Evolutionary conservation across 805 yeast species (phyloP).

Genomic region (Torulaspora delbrueckii): DNA sequence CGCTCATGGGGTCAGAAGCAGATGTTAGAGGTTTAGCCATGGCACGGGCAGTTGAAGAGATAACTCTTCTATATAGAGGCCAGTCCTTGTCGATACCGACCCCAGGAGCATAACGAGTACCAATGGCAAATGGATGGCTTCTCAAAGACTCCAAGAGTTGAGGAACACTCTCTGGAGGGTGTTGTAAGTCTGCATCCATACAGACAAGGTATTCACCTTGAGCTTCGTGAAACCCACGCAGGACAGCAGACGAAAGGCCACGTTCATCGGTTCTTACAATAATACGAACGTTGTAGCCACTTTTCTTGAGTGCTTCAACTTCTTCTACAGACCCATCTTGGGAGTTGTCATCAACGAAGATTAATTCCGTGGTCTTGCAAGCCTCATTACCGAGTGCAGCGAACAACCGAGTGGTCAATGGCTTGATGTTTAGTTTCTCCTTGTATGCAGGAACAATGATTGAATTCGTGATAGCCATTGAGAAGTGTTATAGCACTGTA

Average conservation of each 20-base stretch:
- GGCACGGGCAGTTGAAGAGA: slow-evolving; percentile 46
- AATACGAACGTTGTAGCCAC: slow-evolving; percentile 46
- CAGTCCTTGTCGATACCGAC: slow-evolving; percentile 51
- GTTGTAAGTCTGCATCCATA: slow-evolving; percentile 53
- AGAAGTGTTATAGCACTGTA: not conserved
- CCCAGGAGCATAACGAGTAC: slow-evolving; percentile 52
- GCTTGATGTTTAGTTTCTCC: slow-evolving; percentile 46
- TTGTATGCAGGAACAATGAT: slow-evolving; percentile 50
- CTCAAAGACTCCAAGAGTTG: slow-evolving; percentile 39
- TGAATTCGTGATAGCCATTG: slow-evolving; percentile 38
- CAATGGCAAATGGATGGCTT: slow-evolving; percentile 43
- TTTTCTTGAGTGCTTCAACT: slow-evolving; percentile 41
- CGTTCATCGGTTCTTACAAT: slow-evolving; percentile 49
- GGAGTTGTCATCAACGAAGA: slow-evolving; percentile 49
- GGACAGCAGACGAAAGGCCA: slow-evolving; percentile 47
- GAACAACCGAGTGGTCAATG: slow-evolving; percentile 45
- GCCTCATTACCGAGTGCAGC: slow-evolving; percentile 44
- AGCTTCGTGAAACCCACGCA: slow-evolving; percentile 45
- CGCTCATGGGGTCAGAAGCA: slow-evolving; percentile 53
- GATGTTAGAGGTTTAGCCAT: slow-evolving; percentile 46
- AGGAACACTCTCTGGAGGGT: slow-evolving; percentile 50
- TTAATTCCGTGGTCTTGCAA: slow-evolving; percentile 42
- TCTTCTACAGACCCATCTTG: slow-evolving; percentile 50
- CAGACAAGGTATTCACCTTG: slow-evolving; percentile 45
- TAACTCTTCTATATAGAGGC: slow-evolving; percentile 48